Base-by-base conservation (phyloP, 2,329 filamentous ascomycete genomes). In the Arthrocladium fulminans region DNA sequence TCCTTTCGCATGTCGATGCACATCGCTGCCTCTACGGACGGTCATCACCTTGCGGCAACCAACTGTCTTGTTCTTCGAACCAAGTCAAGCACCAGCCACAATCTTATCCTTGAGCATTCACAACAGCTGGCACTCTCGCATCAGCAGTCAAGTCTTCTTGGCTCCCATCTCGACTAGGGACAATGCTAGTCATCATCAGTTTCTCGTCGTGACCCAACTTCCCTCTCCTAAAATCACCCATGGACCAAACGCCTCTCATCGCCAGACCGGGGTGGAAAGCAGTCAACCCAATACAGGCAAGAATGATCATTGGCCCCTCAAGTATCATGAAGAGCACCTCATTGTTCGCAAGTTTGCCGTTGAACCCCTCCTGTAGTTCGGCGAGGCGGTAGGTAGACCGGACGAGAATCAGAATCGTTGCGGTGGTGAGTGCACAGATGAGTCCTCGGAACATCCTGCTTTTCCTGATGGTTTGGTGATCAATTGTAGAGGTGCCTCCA, bases 221-320 rank as follows among this genome's bases (percentile, higher is more conserved):
- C 32, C 27, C 51, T 25, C 17, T 15, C 17, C 25, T 19, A 19
- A 20, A 44, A 13, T 32, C 41, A 3, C 20, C 20, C 41, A 44
- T 44, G 41, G 25, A 32, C 41, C 41, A 44, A 12, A 44, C 12
- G 15, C 41, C 10, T n/a, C 27, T 23, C 10, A 51, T 25, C 2
- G 39, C 42, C 51, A 56, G 23, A 1, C 65, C 65, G 3, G 72
- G 72, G 50, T 75, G 72, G 48, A 69, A 65, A 12, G 66, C 50
- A 1, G 70, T 73, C 35, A 74, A 61, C 3, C 53, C 59, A 2
- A 64, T 42, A 19, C 65, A 62, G 13, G 71, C 65, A 6, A 73
- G 53, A 7, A 66, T 63, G 48, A 77, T 72, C 71, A 76, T 75
- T 3, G 67, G 65, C 17, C 73, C 73, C 54, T 77, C 74, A 2